A percentile compares a stretch with the other conserved stretches of the same genome.
Evolutionary conservation across 768 basidiomycete species (phyloP).

Genomic region (Rhodotorula kratochvilovae): DNA sequence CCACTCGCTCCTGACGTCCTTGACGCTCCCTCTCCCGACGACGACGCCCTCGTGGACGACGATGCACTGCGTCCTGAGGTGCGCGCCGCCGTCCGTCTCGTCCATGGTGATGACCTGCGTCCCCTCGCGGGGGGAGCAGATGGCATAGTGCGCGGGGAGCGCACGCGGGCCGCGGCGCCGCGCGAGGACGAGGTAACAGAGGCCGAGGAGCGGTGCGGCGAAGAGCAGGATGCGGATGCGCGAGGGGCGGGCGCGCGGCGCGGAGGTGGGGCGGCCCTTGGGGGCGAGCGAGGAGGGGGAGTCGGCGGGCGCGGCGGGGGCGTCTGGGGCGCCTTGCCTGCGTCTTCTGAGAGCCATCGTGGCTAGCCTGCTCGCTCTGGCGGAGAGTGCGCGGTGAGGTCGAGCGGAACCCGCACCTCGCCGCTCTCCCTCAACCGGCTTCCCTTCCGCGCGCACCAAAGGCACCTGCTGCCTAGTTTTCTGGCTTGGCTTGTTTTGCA

Average conservation of each 20-base stretch:
- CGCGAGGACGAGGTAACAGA: conserved; percentile 3
- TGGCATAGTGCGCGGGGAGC: conserved; percentile 12
- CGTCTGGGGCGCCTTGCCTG: background rate
- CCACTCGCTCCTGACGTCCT: conserved; percentile 19
- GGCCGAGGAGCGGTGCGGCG: background rate
- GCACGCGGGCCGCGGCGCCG: too few relatives aligned
- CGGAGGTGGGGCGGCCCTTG: too few relatives aligned
- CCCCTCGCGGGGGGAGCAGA: conserved; percentile 3
- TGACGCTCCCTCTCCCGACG: background rate
- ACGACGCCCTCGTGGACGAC: conserved; percentile 16
- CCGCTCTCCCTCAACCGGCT: too few relatives aligned
- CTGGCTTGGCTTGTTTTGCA: too few relatives aligned
- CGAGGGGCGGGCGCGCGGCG: background rate
- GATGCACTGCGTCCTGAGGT: conserved; percentile 19
- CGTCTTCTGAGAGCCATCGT: background rate
- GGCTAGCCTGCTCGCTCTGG: too few relatives aligned
- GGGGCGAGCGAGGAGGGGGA: background rate
- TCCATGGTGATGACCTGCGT: conserved; percentile 18
- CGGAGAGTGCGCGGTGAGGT: too few relatives aligned
- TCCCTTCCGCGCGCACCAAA: too few relatives aligned
- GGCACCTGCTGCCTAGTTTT: too few relatives aligned
- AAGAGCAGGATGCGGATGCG: conserved; percentile 1
- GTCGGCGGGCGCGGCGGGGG: too few relatives aligned
- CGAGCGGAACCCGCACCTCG: too few relatives aligned
- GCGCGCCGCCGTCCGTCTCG: background rate